phyloP scores from a whole-genome alignment of 768 basidiomycete species.

The Rhodotorula sphaerocarpa region DNA sequence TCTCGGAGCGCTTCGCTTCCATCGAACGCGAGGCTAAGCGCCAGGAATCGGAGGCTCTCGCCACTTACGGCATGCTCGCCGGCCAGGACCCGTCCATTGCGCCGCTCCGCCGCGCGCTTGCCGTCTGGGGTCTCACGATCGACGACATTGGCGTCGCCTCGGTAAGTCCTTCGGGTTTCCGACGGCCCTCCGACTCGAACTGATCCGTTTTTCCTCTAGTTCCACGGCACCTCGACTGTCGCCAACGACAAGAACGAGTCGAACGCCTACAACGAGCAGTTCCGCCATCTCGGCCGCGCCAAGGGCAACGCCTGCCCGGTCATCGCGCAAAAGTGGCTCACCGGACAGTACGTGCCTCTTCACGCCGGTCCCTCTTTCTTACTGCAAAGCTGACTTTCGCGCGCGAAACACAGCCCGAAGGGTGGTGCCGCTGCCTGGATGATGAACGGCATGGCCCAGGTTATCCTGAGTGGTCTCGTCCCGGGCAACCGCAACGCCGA shows the following conservation, averaged over 20 bases:
- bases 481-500: constrained; percentile 81
- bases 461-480: constrained; percentile 71
- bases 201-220: constrained; percentile 33
- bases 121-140: constrained; percentile 88
- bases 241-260: constrained; percentile 93
- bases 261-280: constrained; percentile 89
- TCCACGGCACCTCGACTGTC: constrained; percentile 50
- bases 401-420: constrained; percentile 56
- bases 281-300: constrained; percentile 77
- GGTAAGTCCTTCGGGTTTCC: constrained; percentile 4
- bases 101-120: constrained; percentile 87
- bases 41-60: constrained; percentile 89
- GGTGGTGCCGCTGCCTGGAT: constrained; percentile 74
- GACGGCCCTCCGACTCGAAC: neutral
- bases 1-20: constrained; percentile 66
- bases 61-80: constrained; percentile 82
- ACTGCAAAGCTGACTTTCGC: neutral
- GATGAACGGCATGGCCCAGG: constrained; percentile 81
- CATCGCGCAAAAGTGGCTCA: constrained; percentile 93
- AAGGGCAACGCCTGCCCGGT: constrained; percentile 94
- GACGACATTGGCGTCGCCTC: constrained; percentile 65
- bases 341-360: constrained; percentile 49
- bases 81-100: constrained; percentile 73
- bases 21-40: constrained; percentile 82
- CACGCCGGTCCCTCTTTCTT: neutral